phyloP scores from a whole-genome alignment of 1,284 basidiomycete genomes.

The Pseudozyma sp. region DNA sequence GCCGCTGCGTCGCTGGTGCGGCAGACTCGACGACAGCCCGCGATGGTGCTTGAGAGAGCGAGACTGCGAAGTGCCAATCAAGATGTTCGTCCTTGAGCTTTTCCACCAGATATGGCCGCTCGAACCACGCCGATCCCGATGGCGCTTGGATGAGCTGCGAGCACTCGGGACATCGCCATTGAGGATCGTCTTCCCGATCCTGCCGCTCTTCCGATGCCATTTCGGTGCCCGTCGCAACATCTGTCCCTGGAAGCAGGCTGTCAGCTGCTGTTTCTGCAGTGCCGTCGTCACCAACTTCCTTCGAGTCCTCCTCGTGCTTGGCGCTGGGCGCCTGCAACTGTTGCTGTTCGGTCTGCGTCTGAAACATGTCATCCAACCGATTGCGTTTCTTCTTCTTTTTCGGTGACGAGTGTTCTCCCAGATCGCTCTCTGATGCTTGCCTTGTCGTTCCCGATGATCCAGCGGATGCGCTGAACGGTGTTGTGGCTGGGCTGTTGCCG shows the following conservation, averaged over 20 bases:
- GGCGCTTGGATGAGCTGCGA: conserved; percentile 33
- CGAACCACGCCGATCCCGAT: conserved; percentile 33
- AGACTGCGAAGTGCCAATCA: conserved; percentile 62
- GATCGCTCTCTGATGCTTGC: conserved; percentile 8
- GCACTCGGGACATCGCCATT: conserved; percentile 56
- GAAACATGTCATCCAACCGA: conserved; percentile 30
- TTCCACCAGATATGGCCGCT: conserved; percentile 40
- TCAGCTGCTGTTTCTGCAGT: not conserved
- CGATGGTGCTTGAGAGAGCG: conserved; percentile 39
- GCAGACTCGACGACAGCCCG: not conserved
- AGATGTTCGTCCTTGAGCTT: conserved; percentile 55
- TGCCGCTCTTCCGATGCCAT: conserved; percentile 1
- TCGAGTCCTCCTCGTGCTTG: not conserved
- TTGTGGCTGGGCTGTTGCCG: conserved; percentile 47
- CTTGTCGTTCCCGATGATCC: conserved; percentile 57
- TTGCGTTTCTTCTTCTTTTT: conserved; percentile 43
- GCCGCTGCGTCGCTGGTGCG: conserved; percentile 1
- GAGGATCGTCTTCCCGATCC: conserved; percentile 23
- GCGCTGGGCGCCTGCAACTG: conserved; percentile 4
- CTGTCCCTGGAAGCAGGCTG: not conserved
- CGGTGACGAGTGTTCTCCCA: conserved; percentile 16
- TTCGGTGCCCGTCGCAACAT: not conserved
- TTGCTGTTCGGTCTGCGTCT: conserved; percentile 26
- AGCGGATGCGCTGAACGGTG: not conserved
- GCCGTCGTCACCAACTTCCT: not conserved